phyloP scores from a whole-genome alignment of 2,329 filamentous ascomycete species.

The Thermoascus crustaceus region DNA sequence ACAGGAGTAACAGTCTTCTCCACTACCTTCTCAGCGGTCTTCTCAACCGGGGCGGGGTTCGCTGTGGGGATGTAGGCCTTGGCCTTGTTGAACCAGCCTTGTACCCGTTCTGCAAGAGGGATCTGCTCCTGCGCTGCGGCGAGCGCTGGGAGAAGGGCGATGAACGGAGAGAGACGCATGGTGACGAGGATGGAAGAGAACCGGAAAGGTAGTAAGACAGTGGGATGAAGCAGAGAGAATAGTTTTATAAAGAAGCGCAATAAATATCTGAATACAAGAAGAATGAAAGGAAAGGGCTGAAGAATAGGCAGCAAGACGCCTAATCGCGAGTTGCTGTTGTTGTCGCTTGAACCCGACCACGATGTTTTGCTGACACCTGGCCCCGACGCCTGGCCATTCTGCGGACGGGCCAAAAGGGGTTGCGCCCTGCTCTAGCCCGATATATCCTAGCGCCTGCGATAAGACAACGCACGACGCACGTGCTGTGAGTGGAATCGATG shows the following conservation, averaged over 20 bases:
- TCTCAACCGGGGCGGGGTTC: constrained; percentile 26
- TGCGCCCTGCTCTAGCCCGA: too few species aligned
- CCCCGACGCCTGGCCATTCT: too few species aligned
- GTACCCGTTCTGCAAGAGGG: constrained; percentile 40
- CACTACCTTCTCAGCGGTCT: constrained; percentile 43
- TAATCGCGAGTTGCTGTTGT: neutral
- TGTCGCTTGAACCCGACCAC: neutral
- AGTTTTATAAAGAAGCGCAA: constrained; percentile 5
- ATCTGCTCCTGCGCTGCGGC: constrained; percentile 52
- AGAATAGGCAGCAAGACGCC: neutral
- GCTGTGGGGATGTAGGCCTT: constrained; percentile 49
- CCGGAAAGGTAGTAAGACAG: constrained; percentile 4
- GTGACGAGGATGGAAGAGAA: constrained; percentile 14
- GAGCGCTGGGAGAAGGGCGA: constrained; percentile 42
- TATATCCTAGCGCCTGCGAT: too few species aligned
- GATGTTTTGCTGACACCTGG: constrained; percentile 2
- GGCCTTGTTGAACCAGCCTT: constrained; percentile 44
- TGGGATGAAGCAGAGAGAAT: constrained; percentile 2
- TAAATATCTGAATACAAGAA: neutral
- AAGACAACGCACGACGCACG: too few species aligned
- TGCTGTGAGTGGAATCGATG: too few species aligned
- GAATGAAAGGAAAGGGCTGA: neutral
- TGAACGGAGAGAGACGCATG: constrained; percentile 47
- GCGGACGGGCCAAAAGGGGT: constrained; percentile 2
- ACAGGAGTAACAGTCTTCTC: constrained; percentile 44